phyloP scores from a whole-genome alignment of 176 grass and related monocot genomes.

The Zoysia pacifica region DNA sequence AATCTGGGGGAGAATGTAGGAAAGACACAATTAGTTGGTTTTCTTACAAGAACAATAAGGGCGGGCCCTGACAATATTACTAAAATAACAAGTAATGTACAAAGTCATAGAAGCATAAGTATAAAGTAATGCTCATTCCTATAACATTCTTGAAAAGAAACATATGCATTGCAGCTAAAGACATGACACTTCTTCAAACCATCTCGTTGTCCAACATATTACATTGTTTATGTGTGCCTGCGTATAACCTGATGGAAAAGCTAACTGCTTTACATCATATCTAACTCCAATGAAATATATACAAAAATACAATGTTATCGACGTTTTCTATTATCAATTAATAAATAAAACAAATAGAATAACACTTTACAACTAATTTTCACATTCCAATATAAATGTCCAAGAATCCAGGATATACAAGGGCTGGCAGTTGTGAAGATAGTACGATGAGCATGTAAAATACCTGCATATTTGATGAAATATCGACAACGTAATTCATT shows the following conservation, averaged over 20 bases:
- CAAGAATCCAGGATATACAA: conserved; percentile 21
- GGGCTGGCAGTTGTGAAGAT: conserved; percentile 3
- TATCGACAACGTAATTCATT: conserved; percentile 62
- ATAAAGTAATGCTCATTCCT: neutral
- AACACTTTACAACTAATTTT: neutral
- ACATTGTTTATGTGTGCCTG: neutral
- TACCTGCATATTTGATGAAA: conserved; percentile 95
- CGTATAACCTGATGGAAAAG: conserved; percentile 14
- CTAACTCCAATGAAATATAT: neutral
- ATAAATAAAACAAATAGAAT: conserved; percentile 8
- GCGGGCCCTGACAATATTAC: neutral
- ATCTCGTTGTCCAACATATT: conserved; percentile 6
- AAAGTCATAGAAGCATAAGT: no score
- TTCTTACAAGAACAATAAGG: neutral
- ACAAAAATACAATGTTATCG: neutral
- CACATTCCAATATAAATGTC: conserved; percentile 20
- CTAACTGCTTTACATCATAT: neutral
- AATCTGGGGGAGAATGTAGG: conserved; percentile 37
- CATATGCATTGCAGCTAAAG: neutral
- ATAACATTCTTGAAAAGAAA: neutral
- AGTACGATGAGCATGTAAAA: conserved; percentile 21
- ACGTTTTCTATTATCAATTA: conserved; percentile 4
- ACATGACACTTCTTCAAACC: conserved; percentile 12
- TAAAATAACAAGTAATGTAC: neutral
- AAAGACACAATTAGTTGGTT: neutral